phyloP scores from a whole-genome alignment of 2,329 filamentous ascomycete genomes.

The Ophioceras dolichostomum region DNA sequence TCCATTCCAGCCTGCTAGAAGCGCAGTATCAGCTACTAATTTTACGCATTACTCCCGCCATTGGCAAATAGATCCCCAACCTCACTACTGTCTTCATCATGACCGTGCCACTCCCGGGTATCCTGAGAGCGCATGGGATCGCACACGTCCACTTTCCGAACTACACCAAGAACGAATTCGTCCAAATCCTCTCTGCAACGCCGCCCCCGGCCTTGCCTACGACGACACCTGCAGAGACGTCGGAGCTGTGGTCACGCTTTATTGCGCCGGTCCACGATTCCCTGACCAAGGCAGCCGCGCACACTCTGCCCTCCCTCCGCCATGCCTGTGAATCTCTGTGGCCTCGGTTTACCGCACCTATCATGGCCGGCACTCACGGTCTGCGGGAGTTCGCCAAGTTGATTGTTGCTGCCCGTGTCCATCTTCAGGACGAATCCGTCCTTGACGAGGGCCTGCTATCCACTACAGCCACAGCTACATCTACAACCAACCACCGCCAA shows the following conservation, averaged over 20 bases:
- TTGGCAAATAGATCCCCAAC: slow-evolving; percentile 52
- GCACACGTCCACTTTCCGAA: slow-evolving; percentile 74
- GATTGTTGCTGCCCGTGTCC: slow-evolving; percentile 54
- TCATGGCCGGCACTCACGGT: slow-evolving; percentile 59
- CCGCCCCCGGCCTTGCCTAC: slow-evolving; percentile 32
- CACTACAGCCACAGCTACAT: too few species aligned
- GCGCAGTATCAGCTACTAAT: too few species aligned
- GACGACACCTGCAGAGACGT: slow-evolving; percentile 40
- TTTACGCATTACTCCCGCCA: background rate
- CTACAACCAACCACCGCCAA: slow-evolving; percentile 12
- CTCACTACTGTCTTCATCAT: slow-evolving; percentile 70
- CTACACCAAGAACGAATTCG: slow-evolving; percentile 70
- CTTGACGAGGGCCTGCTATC: slow-evolving; percentile 54
- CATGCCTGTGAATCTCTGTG: slow-evolving; percentile 65
- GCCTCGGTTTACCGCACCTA: slow-evolving; percentile 71
- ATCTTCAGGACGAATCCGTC: slow-evolving; percentile 62
- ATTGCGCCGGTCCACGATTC: slow-evolving; percentile 78
- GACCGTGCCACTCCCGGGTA: slow-evolving; percentile 54
- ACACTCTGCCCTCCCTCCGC: slow-evolving; percentile 63
- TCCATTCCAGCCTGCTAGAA: too few species aligned
- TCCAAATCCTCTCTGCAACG: slow-evolving; percentile 58
- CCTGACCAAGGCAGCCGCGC: slow-evolving; percentile 65
- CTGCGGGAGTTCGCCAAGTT: slow-evolving; percentile 77
- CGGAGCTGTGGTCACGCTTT: slow-evolving; percentile 70
- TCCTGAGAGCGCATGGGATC: slow-evolving; percentile 57